Evolutionary conservation across 75 land plant genomes (phyloP).

Genomic region (Larix kaempferi): DNA sequence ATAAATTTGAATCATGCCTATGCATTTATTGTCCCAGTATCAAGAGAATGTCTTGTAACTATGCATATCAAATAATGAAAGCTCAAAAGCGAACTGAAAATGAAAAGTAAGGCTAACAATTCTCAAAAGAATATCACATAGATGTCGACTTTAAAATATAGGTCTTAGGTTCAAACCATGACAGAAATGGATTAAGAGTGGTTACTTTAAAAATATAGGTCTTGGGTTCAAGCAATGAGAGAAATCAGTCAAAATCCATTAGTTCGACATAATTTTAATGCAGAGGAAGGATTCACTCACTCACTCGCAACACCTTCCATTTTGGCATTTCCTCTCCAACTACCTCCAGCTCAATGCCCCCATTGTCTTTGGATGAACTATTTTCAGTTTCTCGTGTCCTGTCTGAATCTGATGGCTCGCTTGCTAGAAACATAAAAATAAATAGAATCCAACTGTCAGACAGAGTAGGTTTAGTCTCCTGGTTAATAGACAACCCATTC

Average conservation of each 20-base stretch:
- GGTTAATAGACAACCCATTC: neutral
- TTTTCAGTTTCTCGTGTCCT: conserved; percentile 7
- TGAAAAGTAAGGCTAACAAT: neutral
- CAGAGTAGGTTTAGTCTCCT: neutral
- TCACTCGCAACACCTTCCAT: conserved; percentile 97
- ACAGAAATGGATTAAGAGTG: no score
- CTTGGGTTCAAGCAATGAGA: neutral
- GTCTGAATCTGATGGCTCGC: conserved; percentile 12
- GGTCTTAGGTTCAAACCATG: no score
- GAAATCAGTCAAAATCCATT: neutral
- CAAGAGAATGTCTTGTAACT: neutral
- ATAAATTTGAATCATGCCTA: neutral
- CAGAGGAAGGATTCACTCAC: conserved; percentile 47
- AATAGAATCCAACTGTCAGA: neutral
- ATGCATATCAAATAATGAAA: neutral
- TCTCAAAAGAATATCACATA: neutral
- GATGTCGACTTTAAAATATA: neutral
- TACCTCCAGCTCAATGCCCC: conserved; percentile 63
- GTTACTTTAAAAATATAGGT: neutral
- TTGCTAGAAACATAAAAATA: conserved; percentile 11
- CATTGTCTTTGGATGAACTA: conserved; percentile 13
- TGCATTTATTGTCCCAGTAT: neutral
- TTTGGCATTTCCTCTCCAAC: conserved; percentile 95
- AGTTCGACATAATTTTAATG: neutral
- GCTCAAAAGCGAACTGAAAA: neutral